phyloP scores from a whole-genome alignment of 768 basidiomycete species.

The Strobilomyces dryophilus region DNA sequence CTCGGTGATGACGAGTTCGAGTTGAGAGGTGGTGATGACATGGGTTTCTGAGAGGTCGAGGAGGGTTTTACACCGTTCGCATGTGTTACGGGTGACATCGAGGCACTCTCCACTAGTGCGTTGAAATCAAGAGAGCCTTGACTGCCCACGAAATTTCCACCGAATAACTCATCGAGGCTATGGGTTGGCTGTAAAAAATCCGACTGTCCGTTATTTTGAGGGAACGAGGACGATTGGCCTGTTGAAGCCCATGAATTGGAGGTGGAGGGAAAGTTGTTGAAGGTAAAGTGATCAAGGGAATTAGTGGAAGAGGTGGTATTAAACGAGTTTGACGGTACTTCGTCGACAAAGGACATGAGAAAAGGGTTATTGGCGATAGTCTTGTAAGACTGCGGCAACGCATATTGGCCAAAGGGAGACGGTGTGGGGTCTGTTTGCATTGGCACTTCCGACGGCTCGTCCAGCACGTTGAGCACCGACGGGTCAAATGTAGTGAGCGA shows the following conservation, averaged over 20 bases:
- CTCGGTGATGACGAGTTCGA: constrained; percentile 26
- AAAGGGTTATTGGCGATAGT: constrained; percentile 81
- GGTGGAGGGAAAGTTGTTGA: constrained; percentile 40
- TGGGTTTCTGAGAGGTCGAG: constrained; percentile 12
- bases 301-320: constrained; percentile 15
- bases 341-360: constrained; percentile 79
- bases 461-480: constrained; percentile 56
- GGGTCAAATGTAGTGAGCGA: constrained; percentile 71
- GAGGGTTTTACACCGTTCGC: constrained; percentile 20
- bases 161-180: constrained; percentile 44
- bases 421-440: constrained; percentile 56
- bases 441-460: constrained; percentile 56
- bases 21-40: constrained; percentile 13
- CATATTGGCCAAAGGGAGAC: constrained; percentile 44
- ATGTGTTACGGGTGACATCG: constrained; percentile 47
- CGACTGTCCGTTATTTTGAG: constrained; percentile 18
- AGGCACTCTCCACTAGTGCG: constrained; percentile 30
- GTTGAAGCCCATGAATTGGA: constrained; percentile 23
- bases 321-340: constrained; percentile 30
- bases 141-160: constrained; percentile 33
- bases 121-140: constrained; percentile 33
- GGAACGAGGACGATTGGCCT: constrained; percentile 14
- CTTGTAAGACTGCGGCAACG: constrained; percentile 53
- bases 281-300: constrained; percentile 39
- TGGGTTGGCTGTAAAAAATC: constrained; percentile 24